A percentile compares a stretch with the other conserved stretches of the same genome.
Evolutionary conservation across 139 green algal genomes (phyloP).

Genomic region (Chloropicon primus): DNA sequence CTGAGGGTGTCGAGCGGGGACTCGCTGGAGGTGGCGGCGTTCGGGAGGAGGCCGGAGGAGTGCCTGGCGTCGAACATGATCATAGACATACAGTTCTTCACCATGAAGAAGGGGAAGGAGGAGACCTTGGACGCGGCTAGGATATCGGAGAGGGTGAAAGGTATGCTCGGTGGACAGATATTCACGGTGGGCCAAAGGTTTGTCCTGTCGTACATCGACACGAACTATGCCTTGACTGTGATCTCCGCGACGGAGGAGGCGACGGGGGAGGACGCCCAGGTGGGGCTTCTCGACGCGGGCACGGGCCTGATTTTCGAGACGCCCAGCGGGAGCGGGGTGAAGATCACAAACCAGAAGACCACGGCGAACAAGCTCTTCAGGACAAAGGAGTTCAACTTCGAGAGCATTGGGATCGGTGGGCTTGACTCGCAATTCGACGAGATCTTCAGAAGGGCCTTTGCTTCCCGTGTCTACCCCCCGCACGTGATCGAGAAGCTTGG

Average conservation of each 20-base stretch:
- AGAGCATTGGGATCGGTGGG: slow-evolving; percentile 92
- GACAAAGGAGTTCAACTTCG: slow-evolving; percentile 85
- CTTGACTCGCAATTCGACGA: slow-evolving; percentile 84
- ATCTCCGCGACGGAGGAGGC: background rate
- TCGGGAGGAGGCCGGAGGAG: background rate
- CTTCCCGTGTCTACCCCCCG: slow-evolving; percentile 82
- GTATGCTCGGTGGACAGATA: background rate
- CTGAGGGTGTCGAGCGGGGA: background rate
- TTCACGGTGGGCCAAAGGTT: background rate
- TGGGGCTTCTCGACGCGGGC: background rate
- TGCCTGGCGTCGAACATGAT: background rate
- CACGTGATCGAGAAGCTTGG: slow-evolving; percentile 73
- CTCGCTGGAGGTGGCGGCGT: background rate
- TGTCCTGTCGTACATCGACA: background rate
- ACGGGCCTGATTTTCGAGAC: background rate
- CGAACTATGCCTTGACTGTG: background rate
- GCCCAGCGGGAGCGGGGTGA: background rate
- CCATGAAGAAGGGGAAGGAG: background rate
- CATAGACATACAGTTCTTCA: background rate
- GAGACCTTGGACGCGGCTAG: background rate
- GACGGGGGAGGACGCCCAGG: background rate
- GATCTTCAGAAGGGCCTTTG: slow-evolving; percentile 92
- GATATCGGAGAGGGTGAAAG: background rate
- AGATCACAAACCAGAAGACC: background rate
- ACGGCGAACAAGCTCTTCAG: slow-evolving; percentile 70